These are phyloP conservation scores for Hordeum vulgare DNA, from an alignment of 176 grass and related monocot species.

Conservation along the genomic window MorexV3_pseudomolecules_assembly NC_058523.1:531059199-531059698, in stretches of 20 bases:
- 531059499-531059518: slow-evolving; percentile 17
- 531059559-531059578: slow-evolving; percentile 18
- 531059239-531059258: slow-evolving; percentile 61
- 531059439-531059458: slow-evolving; percentile 32
- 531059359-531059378: slow-evolving; percentile 33
- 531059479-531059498: slow-evolving; percentile 2
- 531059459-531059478: slow-evolving; percentile 25
- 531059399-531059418: slow-evolving; percentile 63
- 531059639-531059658: slow-evolving; percentile 21
- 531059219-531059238: slow-evolving; percentile 26
- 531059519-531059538: slow-evolving; percentile 24
- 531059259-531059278: slow-evolving; percentile 36
- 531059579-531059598: slow-evolving; percentile 14
- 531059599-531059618: slow-evolving; percentile 29
- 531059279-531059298: slow-evolving; percentile 17
- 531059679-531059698: slow-evolving; percentile 97
- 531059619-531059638: slow-evolving; percentile 18
- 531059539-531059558: slow-evolving; percentile 21
- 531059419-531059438: slow-evolving; percentile 58
- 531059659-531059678: slow-evolving; percentile 33
- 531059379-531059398: slow-evolving; percentile 47
- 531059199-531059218: slow-evolving; percentile 48
- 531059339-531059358: slow-evolving; percentile 31
- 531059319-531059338: neutral
- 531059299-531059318: no score